phyloP scores from a whole-genome alignment of 768 basidiomycete species.

The Cystoderma amianthinum region DNA sequence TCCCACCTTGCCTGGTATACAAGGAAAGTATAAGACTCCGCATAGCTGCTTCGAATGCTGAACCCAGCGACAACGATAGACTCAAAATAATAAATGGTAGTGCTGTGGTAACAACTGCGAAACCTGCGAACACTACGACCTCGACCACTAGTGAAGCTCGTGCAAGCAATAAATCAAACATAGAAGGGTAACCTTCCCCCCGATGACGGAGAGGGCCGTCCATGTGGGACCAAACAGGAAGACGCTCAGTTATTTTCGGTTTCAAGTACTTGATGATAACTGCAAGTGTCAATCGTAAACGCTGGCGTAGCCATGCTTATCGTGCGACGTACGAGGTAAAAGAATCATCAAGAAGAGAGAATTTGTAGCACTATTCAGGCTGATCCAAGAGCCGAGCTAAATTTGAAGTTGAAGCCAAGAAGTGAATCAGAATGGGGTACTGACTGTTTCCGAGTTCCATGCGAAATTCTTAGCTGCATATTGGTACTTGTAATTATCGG shows the following conservation, averaged over 20 bases:
- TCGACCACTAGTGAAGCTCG: slow-evolving; percentile 58
- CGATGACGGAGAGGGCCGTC: no score
- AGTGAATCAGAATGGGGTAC: background rate
- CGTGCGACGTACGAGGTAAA: slow-evolving; percentile 48
- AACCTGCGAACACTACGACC: slow-evolving; percentile 36
- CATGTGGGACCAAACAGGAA: no score
- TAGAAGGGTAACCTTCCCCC: slow-evolving; percentile 31
- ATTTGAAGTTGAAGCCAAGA: slow-evolving; percentile 1
- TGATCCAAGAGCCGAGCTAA: slow-evolving; percentile 73
- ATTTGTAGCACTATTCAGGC: slow-evolving; percentile 41
- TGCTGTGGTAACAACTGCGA: slow-evolving; percentile 41
- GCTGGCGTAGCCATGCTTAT: background rate
- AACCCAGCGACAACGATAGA: slow-evolving; percentile 49
- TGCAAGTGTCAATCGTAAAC: slow-evolving; percentile 12
- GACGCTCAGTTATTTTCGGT: slow-evolving; percentile 26
- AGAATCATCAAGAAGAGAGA: slow-evolving; percentile 49
- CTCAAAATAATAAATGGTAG: slow-evolving; percentile 44
- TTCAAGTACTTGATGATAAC: slow-evolving; percentile 51
- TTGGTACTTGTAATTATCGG: slow-evolving; percentile 62
- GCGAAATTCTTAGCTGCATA: slow-evolving; percentile 55
- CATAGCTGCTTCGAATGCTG: slow-evolving; percentile 57
- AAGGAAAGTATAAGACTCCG: slow-evolving; percentile 70
- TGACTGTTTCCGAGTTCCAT: slow-evolving; percentile 60
- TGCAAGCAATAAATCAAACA: slow-evolving; percentile 67
- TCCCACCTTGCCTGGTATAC: slow-evolving; percentile 45